Evolutionary conservation across 306 rosid species (phyloP).

Genomic region (Dryas octopetala): DNA sequence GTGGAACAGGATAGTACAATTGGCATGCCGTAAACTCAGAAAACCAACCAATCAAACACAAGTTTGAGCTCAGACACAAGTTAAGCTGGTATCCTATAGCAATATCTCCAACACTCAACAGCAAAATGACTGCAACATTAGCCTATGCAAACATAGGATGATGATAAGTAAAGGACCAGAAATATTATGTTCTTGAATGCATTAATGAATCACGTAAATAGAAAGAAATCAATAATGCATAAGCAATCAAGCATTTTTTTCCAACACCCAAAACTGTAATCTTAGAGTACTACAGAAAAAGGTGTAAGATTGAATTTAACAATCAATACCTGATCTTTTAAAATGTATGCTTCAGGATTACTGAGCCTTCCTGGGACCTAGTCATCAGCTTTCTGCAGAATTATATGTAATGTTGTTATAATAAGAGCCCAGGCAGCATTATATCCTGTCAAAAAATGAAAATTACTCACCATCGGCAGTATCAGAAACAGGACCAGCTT

Average conservation of each 20-base stretch:
- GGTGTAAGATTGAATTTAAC: not conserved
- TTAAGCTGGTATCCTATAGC: not conserved
- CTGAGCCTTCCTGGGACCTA: conserved; percentile 82
- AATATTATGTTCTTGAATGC: not conserved
- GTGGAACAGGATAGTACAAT: not conserved
- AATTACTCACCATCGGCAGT: conserved; percentile 50
- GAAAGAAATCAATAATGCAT: not conserved
- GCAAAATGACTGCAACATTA: not conserved
- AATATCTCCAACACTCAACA: not conserved
- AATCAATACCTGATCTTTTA: conserved; percentile 65
- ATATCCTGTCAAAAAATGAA: conserved; percentile 5
- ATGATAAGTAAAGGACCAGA: not conserved
- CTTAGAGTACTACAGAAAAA: not conserved
- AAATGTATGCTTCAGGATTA: conserved; percentile 75
- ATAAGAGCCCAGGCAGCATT: conserved; percentile 13
- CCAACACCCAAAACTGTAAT: not conserved
- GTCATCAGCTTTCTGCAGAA: conserved; percentile 43
- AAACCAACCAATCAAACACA: not conserved
- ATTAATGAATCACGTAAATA: not conserved
- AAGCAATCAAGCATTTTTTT: not conserved
- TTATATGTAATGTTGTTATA: not conserved
- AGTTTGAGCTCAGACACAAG: not conserved
- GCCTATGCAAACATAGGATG: not conserved
- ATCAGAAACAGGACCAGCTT: conserved; percentile 56
- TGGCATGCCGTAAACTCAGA: too few relatives aligned